Conservation (phyloP, 2,329 filamentous ascomycete species). For the Chrysoporthe cubensis region DNA sequence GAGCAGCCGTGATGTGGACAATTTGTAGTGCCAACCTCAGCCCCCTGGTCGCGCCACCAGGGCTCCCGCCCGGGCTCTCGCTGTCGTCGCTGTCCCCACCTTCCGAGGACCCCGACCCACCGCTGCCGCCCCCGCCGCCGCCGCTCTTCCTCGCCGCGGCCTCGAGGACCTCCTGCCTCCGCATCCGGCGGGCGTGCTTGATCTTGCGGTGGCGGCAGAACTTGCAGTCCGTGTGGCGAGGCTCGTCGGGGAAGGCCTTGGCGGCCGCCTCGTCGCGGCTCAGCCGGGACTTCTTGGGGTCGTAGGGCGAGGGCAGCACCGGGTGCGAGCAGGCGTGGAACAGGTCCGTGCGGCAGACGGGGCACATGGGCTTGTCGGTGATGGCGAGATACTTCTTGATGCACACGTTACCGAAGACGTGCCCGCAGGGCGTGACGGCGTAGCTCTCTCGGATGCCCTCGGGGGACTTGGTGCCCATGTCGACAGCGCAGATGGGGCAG, state of each 20-base stretch:
- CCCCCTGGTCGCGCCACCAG: conserved; percentile 19
- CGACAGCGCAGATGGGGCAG: conserved; percentile 29
- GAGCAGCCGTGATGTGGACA: conserved; percentile 24
- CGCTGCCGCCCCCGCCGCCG: conserved; percentile 1
- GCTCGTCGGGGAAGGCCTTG: conserved; percentile 22
- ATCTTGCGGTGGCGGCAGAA: conserved; percentile 65
- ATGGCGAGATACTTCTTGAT: conserved; percentile 30
- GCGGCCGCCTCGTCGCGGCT: conserved; percentile 23
- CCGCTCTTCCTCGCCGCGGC: conserved; percentile 25
- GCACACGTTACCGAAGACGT: conserved; percentile 29
- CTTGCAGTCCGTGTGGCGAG: conserved; percentile 19
- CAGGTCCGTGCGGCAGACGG: conserved; percentile 28
- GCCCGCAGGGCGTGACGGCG: conserved; percentile 28
- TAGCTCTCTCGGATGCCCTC: conserved; percentile 29
- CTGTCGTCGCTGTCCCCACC: conserved; percentile 9
- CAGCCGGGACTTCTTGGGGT: conserved; percentile 23
- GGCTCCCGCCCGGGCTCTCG: conserved; percentile 14
- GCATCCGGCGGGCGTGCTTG: conserved; percentile 68
- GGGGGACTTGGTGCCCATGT: conserved; percentile 28
- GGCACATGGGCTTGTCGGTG: conserved; percentile 30
- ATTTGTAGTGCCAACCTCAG: conserved; percentile 29
- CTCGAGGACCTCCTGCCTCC: conserved; percentile 56
- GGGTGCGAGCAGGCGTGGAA: conserved; percentile 30
- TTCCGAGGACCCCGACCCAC: conserved; percentile 13
- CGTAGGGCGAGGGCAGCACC: conserved; percentile 24